Base-by-base conservation (phyloP, 148 eudicot species). In the Chenopodium formosanum region DNA sequence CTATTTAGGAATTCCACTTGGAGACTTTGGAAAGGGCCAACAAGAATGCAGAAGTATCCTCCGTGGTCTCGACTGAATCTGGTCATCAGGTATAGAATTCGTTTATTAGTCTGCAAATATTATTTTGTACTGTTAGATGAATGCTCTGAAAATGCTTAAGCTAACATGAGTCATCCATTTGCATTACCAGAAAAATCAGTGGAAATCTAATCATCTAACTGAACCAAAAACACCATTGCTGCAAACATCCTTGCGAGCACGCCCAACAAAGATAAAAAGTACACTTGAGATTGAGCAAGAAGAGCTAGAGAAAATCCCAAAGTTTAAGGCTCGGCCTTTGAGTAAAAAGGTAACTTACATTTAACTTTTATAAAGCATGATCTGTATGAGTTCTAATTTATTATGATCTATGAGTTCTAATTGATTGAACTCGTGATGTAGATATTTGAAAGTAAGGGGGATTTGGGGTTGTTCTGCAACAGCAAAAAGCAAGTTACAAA, bases 241-340 rank as follows among this genome's bases (percentile, higher is more conserved):
- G 62, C 97, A 91, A 84, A 97, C 99, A 27, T 90, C 92, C 75
- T 73, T 97, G 23, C 91, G 99, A 86, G 98, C 99, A 75, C 92
- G 98, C 20, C 97, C 99, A 32, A 81, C 87, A 14, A 86, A 68
- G 85, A 88, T 91, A 69, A 97, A 94, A 83, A 94, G 86, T 78
- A 88, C 92, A 4, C 89, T 90, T 80, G 99, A 97, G 79, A 85
- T 97, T 23, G 99, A 92, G 80, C 85, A 85, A 82, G 95, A 97
- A 86, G 91, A 89, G 84, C 91, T 97, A 50, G 97, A 97, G 75
- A 92, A 97, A 67, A 85, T 87, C 73, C 44, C 44, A 40, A 40
- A 40, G 6, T 40, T 40, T 5, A 40, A 40, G 44, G 44, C 44
- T 40, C 44, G 44, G 44, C 44, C 44, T 40, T 40, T 40, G 86